A percentile compares a stretch with the other conserved stretches of the same genome.
These are phyloP conservation scores for Ophiostoma triangulosporum DNA, from an alignment of 2,329 filamentous ascomycete species.

Conservation along the genomic window DNA sequence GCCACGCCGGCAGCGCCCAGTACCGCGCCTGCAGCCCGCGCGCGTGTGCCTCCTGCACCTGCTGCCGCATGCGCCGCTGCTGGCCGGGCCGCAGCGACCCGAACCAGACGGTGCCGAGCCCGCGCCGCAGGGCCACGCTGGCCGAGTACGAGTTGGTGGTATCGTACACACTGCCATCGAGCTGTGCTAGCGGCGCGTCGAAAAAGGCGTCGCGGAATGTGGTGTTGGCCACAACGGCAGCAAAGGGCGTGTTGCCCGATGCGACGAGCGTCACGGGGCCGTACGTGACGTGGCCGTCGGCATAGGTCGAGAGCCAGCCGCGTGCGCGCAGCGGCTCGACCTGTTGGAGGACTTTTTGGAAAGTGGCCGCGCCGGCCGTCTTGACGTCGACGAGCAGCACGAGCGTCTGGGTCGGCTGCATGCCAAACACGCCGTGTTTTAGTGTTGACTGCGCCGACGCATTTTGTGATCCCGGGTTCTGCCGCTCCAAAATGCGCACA, in stretches of 20 bases:
- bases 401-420: slow-evolving; percentile 37
- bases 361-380: slow-evolving; percentile 36
- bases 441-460: slow-evolving; percentile 26
- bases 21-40: slow-evolving; percentile 46
- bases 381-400: slow-evolving; percentile 60
- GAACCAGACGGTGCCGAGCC: slow-evolving; percentile 38
- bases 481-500: slow-evolving; percentile 37
- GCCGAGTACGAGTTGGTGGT: slow-evolving; percentile 52
- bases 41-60: slow-evolving; percentile 35
- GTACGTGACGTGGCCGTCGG: slow-evolving; percentile 34
- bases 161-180: slow-evolving; percentile 27
- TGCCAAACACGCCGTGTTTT: slow-evolving; percentile 45
- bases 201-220: slow-evolving; percentile 50
- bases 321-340: slow-evolving; percentile 44
- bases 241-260: slow-evolving; percentile 50
- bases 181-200: slow-evolving; percentile 45
- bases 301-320: slow-evolving; percentile 42
- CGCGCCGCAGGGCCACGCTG: slow-evolving; percentile 39
- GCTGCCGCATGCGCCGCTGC: slow-evolving; percentile 27
- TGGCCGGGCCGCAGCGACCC: slow-evolving; percentile 31
- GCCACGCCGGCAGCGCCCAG: slow-evolving; percentile 49
- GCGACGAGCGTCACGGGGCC: slow-evolving; percentile 55
- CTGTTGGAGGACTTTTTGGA: slow-evolving; percentile 37
- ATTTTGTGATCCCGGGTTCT: slow-evolving; percentile 36
- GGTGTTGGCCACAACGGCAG: slow-evolving; percentile 35